Percentiles rank a stretch among this genome's conserved stretches.
Evolutionary conservation across 1,284 basidiomycete genomes (phyloP).

Genomic region (Rhodotorula sp.): DNA sequence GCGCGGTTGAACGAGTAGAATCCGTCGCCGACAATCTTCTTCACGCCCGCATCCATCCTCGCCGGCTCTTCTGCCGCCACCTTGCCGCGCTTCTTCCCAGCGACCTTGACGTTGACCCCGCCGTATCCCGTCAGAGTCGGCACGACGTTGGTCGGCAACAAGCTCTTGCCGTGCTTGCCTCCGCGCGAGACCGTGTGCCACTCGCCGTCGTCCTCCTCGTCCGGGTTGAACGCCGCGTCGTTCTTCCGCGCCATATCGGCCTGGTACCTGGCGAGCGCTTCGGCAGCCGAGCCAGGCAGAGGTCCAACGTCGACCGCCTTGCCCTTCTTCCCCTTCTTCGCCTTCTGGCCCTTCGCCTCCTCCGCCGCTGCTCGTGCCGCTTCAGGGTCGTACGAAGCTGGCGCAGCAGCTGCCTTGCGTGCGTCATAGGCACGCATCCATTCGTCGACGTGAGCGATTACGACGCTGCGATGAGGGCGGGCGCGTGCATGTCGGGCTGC

Average conservation of each 20-base stretch:
- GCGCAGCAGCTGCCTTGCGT: slow-evolving; percentile 14
- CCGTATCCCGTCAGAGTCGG: slow-evolving; percentile 34
- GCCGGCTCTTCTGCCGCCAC: not conserved
- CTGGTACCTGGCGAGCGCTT: slow-evolving; percentile 28
- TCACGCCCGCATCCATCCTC: slow-evolving; percentile 24
- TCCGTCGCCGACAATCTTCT: slow-evolving; percentile 41
- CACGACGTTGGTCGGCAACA: slow-evolving; percentile 25
- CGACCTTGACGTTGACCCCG: slow-evolving; percentile 33
- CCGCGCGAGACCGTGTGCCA: slow-evolving; percentile 39
- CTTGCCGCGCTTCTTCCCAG: slow-evolving; percentile 26
- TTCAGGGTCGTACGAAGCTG: slow-evolving; percentile 2
- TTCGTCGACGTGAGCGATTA: slow-evolving; percentile 35
- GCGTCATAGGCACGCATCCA: slow-evolving; percentile 36
- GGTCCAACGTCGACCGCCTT: slow-evolving; percentile 14
- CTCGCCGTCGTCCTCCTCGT: slow-evolving; percentile 34
- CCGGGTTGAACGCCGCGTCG: slow-evolving; percentile 29
- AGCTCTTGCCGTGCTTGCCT: slow-evolving; percentile 36
- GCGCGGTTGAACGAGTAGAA: slow-evolving; percentile 39
- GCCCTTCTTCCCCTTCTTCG: slow-evolving; percentile 6
- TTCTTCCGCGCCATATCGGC: slow-evolving; percentile 5
- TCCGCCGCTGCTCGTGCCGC: not conserved
- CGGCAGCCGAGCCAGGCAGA: slow-evolving; percentile 31
- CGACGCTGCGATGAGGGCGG: slow-evolving; percentile 24
- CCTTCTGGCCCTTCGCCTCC: slow-evolving; percentile 2
- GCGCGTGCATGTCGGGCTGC: slow-evolving; percentile 12